phyloP scores from a whole-genome alignment of 768 basidiomycete species.

The Termitomyces sp. region DNA sequence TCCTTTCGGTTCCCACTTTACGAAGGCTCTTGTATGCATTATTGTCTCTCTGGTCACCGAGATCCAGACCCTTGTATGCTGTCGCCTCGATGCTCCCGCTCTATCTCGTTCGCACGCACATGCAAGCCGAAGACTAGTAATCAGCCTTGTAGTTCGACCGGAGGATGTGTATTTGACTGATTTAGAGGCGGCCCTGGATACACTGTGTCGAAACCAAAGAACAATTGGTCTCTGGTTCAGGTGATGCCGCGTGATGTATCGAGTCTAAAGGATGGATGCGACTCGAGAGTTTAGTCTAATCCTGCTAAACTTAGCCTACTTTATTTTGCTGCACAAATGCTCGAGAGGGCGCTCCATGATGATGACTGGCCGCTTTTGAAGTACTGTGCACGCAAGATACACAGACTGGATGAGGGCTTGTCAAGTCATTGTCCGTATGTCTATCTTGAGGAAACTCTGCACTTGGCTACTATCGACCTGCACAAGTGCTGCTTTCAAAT shows the following conservation, averaged over 20 bases:
- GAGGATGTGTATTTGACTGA: too few relatives aligned
- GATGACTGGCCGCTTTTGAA: background rate
- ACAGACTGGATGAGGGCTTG: background rate
- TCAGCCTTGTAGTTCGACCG: too few relatives aligned
- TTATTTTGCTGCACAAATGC: background rate
- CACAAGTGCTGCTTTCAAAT: background rate
- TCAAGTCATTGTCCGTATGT: background rate
- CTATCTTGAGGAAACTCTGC: background rate
- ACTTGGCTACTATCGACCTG: background rate
- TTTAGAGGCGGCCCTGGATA: too few relatives aligned
- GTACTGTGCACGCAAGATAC: background rate
- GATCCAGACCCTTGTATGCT: too few relatives aligned
- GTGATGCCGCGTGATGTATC: slow-evolving; percentile 4
- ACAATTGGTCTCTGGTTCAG: background rate
- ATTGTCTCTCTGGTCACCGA: too few relatives aligned
- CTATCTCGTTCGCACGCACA: too few relatives aligned
- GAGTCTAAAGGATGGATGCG: background rate
- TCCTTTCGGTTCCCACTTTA: too few relatives aligned
- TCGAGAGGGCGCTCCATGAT: background rate
- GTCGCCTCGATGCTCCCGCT: too few relatives aligned
- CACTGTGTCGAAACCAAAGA: background rate
- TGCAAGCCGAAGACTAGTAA: too few relatives aligned
- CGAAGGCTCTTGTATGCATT: too few relatives aligned
- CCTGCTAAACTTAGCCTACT: background rate
- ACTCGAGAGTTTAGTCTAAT: background rate